Evolutionary conservation across 768 basidiomycete genomes (phyloP).

Genomic region (Tricholoma bakamatsutake): DNA sequence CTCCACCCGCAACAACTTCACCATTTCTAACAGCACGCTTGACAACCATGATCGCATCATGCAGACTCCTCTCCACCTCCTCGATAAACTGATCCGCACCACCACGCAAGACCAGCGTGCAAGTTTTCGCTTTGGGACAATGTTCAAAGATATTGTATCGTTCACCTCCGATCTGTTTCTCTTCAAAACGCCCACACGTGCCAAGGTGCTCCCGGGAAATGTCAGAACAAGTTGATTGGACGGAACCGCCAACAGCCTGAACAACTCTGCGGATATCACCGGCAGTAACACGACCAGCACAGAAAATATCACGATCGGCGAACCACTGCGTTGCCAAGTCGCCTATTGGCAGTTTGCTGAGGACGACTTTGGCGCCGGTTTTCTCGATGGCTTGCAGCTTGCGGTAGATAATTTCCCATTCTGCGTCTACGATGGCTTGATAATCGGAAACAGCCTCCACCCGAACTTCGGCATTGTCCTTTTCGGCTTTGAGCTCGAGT

Average conservation of each 20-base stretch:
- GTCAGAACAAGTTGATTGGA: constrained; percentile 95
- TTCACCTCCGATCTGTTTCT: constrained; percentile 94
- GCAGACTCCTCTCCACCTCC: constrained; percentile 94
- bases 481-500: constrained; percentile 97
- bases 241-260: constrained; percentile 90
- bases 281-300: constrained; percentile 90
- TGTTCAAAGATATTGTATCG: constrained; percentile 93
- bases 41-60: constrained; percentile 99
- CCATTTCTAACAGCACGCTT: constrained; percentile 94
- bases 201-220: constrained; percentile 88
- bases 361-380: constrained; percentile 94
- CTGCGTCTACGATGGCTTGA: constrained; percentile 98
- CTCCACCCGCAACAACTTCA: constrained; percentile 95
- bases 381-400: constrained; percentile 94
- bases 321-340: constrained; percentile 99
- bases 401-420: constrained; percentile 99
- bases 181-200: constrained; percentile 88
- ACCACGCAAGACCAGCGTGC: constrained; percentile 89
- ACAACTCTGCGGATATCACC: constrained; percentile 91
- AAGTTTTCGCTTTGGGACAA: constrained; percentile 91
- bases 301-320: constrained; percentile 97
- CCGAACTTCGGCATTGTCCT: constrained; percentile 98
- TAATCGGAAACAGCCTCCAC: constrained; percentile 97
- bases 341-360: constrained; percentile 97
- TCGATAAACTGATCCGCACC: constrained; percentile 99